Conservation (phyloP, 1,284 basidiomycete genomes). For the Pseudozyma hubeiensis region DNA sequence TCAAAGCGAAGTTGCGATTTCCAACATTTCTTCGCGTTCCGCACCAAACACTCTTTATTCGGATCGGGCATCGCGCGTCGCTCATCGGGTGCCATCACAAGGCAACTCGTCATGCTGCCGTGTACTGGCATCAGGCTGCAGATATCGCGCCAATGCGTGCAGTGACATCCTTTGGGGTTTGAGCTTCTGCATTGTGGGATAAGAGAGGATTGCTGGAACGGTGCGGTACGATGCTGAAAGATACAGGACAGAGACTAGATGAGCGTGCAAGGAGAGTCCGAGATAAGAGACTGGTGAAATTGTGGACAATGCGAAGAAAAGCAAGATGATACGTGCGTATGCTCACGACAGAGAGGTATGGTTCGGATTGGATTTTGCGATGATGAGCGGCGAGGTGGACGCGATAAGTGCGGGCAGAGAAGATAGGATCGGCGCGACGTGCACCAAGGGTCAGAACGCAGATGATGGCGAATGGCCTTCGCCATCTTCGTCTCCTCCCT, state of each 20-base stretch:
- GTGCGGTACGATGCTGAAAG: constrained; percentile 5
- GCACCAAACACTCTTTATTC: constrained; percentile 4
- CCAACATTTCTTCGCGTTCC: constrained; percentile 28
- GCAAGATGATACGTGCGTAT: too few relatives aligned
- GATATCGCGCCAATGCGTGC: too few relatives aligned
- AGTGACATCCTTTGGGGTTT: too few relatives aligned
- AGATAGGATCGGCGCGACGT: not conserved
- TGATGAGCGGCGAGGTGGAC: not conserved
- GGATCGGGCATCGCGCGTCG: constrained; percentile 5
- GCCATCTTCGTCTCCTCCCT: constrained; percentile 13
- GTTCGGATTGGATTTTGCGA: not conserved
- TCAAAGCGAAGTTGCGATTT: constrained; percentile 30
- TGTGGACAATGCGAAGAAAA: not conserved
- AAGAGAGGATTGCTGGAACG: not conserved
- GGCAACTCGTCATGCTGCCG: too few relatives aligned
- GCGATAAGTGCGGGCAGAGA: too few relatives aligned
- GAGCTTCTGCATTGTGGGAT: not conserved
- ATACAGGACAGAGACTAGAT: not conserved
- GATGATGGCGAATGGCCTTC: constrained; percentile 17
- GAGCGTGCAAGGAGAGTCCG: constrained; percentile 5
- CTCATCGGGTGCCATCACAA: not conserved
- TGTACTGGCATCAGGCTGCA: too few relatives aligned
- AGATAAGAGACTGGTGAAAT: not conserved
- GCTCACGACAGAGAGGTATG: not conserved
- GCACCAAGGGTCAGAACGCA: constrained; percentile 7